Evolutionary conservation across 129 eudicot genomes (phyloP).

Genomic region (Saposhnikovia divaricata): DNA sequence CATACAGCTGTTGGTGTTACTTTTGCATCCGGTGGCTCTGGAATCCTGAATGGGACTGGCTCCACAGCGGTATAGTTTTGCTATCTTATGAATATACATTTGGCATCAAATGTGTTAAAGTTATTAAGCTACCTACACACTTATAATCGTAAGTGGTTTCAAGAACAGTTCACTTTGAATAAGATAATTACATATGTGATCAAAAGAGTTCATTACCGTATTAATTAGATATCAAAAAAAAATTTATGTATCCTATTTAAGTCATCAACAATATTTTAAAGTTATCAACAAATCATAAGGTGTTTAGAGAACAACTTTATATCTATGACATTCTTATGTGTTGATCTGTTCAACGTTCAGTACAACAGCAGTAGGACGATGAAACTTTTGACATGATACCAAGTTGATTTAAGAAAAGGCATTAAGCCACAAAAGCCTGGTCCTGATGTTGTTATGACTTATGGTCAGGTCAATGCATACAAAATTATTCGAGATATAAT

Average conservation of each 20-base stretch:
- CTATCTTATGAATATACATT: background rate
- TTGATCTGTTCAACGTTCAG: background rate
- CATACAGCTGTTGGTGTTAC: slow-evolving; percentile 33
- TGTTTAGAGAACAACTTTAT: background rate
- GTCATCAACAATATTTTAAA: no score
- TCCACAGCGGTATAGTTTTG: slow-evolving; percentile 16
- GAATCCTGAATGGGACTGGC: slow-evolving; percentile 49
- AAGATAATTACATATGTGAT: no score
- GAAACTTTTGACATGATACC: background rate
- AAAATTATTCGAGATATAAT: slow-evolving; percentile 36
- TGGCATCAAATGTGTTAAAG: background rate
- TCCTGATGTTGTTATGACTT: slow-evolving; percentile 23
- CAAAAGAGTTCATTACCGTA: background rate
- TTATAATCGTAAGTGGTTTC: no score
- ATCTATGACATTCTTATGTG: background rate
- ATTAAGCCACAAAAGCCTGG: slow-evolving; percentile 29
- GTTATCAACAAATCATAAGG: background rate
- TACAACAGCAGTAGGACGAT: background rate
- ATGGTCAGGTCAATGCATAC: slow-evolving; percentile 41
- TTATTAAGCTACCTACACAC: no score
- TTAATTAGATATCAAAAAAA: background rate
- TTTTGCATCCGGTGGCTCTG: slow-evolving; percentile 62
- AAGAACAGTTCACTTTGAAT: background rate
- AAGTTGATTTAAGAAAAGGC: no score
- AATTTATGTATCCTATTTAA: no score